Evolutionary conservation across 148 eudicot genomes (phyloP).

Genomic region (Spergularia bocconei): DNA sequence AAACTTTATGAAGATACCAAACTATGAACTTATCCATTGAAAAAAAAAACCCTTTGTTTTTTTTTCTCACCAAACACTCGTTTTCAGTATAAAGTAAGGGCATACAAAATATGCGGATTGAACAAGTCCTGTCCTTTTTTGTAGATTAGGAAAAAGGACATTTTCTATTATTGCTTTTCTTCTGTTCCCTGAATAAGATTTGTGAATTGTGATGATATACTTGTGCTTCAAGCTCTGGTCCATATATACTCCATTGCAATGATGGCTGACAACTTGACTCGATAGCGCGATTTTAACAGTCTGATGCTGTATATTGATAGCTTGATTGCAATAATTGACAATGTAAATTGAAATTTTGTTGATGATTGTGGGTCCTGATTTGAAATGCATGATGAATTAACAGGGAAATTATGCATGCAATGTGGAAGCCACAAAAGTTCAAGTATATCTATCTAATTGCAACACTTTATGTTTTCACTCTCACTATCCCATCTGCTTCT

Average conservation of each 20-base stretch:
- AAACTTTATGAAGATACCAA: neutral
- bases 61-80: constrained; percentile 8
- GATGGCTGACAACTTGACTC: constrained; percentile 16
- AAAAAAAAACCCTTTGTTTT: constrained; percentile 8
- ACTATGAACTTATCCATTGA: neutral
- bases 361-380: constrained; percentile 16
- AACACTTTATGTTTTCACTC: constrained; percentile 70
- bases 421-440: constrained; percentile 75
- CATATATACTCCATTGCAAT: constrained; percentile 25
- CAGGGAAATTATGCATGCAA: constrained; percentile 78
- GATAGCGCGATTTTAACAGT: neutral
- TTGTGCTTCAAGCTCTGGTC: constrained; percentile 27
- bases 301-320: constrained; percentile 8
- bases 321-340: constrained; percentile 31
- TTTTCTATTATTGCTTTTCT: neutral
- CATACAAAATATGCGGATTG: constrained; percentile 5
- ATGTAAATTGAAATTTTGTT: constrained; percentile 10
- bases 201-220: constrained; percentile 20
- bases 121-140: neutral
- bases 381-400: neutral
- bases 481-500: constrained; percentile 66
- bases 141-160: neutral
- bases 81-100: constrained; percentile 16
- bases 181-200: neutral
- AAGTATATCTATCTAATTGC: constrained; percentile 67